These are phyloP conservation scores for Quercus dentata DNA, from an alignment of 306 rosid species.

Conservation along the genomic window DNA sequence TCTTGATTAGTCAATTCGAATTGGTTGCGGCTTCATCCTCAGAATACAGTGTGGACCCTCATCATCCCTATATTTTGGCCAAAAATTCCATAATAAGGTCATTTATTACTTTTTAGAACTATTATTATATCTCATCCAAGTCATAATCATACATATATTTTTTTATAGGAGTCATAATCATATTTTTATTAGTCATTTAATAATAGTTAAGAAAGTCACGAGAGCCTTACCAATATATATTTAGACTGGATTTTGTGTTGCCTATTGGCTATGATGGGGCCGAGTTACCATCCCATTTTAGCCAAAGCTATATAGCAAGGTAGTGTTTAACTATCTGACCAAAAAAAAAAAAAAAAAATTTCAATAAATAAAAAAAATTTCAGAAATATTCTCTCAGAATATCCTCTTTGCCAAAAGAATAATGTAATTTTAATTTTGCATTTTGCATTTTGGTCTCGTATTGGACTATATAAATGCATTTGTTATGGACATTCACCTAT, in stretches of 20 bases:
- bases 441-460: no score
- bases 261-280: slow-evolving; percentile 16
- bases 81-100: background rate
- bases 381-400: no score
- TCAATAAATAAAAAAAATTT: no score
- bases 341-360: no score
- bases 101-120: background rate
- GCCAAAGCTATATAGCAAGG: background rate
- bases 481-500: no score
- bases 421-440: no score
- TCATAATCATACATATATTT: background rate
- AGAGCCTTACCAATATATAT: background rate
- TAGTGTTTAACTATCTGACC: no score
- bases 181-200: slow-evolving; percentile 1
- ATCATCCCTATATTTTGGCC: background rate
- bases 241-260: background rate
- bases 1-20: background rate
- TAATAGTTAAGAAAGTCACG: slow-evolving; percentile 10
- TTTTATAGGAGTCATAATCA: slow-evolving; percentile 7
- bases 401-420: no score
- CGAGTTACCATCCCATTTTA: background rate
- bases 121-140: background rate
- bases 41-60: slow-evolving; percentile 13
- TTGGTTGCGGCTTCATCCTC: slow-evolving; percentile 1
- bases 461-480: no score